Evolutionary conservation across 148 eudicot species (phyloP).

Genomic region (Vaccinium darrowii): DNA sequence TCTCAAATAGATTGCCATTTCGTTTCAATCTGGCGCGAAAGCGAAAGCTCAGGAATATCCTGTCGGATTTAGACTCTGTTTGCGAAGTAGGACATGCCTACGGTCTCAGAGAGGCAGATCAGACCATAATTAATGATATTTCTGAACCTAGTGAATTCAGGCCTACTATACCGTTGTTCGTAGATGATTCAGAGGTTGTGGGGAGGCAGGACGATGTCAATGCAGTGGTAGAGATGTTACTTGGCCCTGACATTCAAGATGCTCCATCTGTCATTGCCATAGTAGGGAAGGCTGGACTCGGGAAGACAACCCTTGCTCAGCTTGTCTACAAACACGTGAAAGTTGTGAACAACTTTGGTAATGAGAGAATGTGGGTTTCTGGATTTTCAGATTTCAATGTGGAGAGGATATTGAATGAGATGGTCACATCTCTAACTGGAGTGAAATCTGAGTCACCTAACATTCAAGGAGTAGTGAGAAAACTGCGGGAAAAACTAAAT

Average conservation of each 20-base stretch:
- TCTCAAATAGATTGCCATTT: neutral
- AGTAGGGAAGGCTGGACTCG: neutral
- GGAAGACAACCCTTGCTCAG: neutral
- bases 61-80: too few species aligned
- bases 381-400: neutral
- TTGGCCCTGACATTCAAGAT: neutral
- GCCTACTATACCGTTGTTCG: too few species aligned
- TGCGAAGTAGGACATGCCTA: too few species aligned
- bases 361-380: neutral
- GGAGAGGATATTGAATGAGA: neutral
- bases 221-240: neutral
- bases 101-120: too few species aligned
- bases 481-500: neutral
- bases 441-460: too few species aligned
- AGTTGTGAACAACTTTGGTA: neutral
- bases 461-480: too few species aligned
- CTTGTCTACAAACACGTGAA: neutral
- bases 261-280: neutral
- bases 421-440: too few species aligned
- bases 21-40: neutral
- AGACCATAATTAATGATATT: too few species aligned
- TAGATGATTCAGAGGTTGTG: neutral
- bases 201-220: neutral
- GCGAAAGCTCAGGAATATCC: too few species aligned
- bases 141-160: too few species aligned